phyloP scores from a whole-genome alignment of 1,284 basidiomycete genomes.

The Heterobasidion occidentale region DNA sequence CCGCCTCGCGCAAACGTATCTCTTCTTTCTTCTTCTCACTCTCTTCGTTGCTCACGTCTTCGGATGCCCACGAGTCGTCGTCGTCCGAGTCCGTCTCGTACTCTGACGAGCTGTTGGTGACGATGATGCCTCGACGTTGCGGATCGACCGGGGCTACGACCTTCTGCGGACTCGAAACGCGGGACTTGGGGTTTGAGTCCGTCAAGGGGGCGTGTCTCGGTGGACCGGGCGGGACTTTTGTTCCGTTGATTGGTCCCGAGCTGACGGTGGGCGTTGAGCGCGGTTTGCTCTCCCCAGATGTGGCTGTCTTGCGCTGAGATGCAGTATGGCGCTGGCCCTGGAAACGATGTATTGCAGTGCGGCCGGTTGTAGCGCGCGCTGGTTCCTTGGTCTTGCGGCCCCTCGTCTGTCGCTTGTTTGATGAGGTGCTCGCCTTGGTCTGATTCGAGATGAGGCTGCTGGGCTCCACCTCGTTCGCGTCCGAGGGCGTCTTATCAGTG shows the following conservation, averaged over 20 bases:
- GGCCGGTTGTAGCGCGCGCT: constrained; percentile 12
- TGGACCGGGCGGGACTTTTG: constrained; percentile 13
- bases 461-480: constrained; percentile 21
- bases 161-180: background rate
- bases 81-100: constrained; percentile 44
- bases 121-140: constrained; percentile 20
- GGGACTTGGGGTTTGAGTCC: background rate
- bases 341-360: constrained; percentile 11
- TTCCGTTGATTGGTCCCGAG: constrained; percentile 46
- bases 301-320: constrained; percentile 1
- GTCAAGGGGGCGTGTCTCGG: constrained; percentile 7
- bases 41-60: constrained; percentile 33
- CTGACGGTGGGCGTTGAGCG: constrained; percentile 46
- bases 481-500: constrained; percentile 20
- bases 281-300: constrained; percentile 22
- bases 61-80: constrained; percentile 43
- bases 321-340: background rate
- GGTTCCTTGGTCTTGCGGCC: constrained; percentile 15
- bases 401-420: constrained; percentile 7
- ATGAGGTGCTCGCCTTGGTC: constrained; percentile 19
- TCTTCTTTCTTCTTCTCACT: constrained; percentile 22
- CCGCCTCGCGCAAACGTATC: constrained; percentile 32
- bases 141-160: background rate
- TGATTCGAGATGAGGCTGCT: constrained; percentile 33
- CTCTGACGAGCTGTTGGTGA: constrained; percentile 23